These are phyloP conservation scores for Dioscorea cayenensis DNA, from an alignment of 116 monocot species.

Conservation along the genomic window DNA sequence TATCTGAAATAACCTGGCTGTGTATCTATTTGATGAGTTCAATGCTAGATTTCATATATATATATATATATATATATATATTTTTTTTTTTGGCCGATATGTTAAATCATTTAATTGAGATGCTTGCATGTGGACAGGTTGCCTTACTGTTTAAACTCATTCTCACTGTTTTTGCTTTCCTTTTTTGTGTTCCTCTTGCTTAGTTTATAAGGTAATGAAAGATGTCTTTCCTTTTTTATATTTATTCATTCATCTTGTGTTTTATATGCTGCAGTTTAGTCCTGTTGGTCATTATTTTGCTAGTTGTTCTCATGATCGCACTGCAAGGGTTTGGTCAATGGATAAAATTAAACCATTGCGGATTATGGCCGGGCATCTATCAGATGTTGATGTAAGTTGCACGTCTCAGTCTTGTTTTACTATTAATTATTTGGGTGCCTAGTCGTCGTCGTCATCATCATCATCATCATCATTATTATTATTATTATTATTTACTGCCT, in stretches of 20 bases:
- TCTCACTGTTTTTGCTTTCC: not conserved
- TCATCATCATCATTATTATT: no score
- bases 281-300: constrained; percentile 97
- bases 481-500: not conserved
- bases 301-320: constrained; percentile 96
- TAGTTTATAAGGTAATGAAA: not conserved
- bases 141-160: not conserved
- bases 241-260: no score
- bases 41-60: not conserved
- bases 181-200: no score
- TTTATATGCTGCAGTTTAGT: constrained; percentile 78
- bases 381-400: constrained; percentile 95
- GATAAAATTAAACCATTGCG: constrained; percentile 92
- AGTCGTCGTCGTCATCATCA: no score
- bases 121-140: not conserved
- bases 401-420: not conserved
- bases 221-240: no score
- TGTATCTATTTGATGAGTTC: not conserved
- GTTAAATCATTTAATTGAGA: not conserved
- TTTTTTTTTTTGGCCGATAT: no score
- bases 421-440: not conserved
- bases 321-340: constrained; percentile 98
- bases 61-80: no score
- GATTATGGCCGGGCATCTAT: constrained; percentile 99
- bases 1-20: not conserved